phyloP scores from a whole-genome alignment of 331 rosid genomes.

The Stylosanthes scabra region DNA sequence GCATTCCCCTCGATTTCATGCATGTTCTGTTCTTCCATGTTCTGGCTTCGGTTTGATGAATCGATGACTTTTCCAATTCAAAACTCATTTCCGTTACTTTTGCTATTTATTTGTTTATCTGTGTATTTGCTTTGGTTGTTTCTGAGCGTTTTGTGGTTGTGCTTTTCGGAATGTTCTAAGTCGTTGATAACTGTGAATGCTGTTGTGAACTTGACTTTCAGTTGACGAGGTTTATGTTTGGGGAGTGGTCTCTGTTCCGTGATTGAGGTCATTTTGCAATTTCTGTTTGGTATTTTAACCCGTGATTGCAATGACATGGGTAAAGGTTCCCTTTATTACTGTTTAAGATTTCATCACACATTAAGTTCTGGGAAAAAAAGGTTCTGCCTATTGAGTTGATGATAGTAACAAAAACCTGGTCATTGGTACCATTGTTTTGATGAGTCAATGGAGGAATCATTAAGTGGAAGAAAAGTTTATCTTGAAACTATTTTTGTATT shows the following conservation, averaged over 20 bases:
- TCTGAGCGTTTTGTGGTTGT: not conserved
- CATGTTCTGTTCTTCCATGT: not conserved
- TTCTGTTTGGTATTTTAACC: not conserved
- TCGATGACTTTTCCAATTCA: not conserved
- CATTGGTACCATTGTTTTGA: not conserved
- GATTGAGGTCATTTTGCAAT: not conserved
- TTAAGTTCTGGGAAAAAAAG: not conserved
- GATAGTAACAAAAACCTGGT: not conserved
- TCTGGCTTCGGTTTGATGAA: not conserved
- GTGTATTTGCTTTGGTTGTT: not conserved
- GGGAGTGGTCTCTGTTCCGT: not conserved
- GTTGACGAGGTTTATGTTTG: conserved; percentile 17
- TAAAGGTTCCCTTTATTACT: not conserved
- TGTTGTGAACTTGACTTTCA: not conserved
- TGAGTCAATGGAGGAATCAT: not conserved
- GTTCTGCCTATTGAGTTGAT: not conserved
- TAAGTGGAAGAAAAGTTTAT: not conserved
- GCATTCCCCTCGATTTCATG: conserved; percentile 20
- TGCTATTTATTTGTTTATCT: not conserved
- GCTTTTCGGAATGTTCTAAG: not conserved
- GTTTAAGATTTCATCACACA: not conserved
- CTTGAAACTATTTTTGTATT: not conserved
- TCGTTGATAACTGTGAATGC: not conserved
- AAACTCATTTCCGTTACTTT: not conserved
- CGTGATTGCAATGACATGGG: not conserved